A percentile compares a stretch with the other conserved stretches of the same genome.
phyloP scores from a whole-genome alignment of 2,329 filamentous ascomycete genomes.

The Diaporthe citri region DNA sequence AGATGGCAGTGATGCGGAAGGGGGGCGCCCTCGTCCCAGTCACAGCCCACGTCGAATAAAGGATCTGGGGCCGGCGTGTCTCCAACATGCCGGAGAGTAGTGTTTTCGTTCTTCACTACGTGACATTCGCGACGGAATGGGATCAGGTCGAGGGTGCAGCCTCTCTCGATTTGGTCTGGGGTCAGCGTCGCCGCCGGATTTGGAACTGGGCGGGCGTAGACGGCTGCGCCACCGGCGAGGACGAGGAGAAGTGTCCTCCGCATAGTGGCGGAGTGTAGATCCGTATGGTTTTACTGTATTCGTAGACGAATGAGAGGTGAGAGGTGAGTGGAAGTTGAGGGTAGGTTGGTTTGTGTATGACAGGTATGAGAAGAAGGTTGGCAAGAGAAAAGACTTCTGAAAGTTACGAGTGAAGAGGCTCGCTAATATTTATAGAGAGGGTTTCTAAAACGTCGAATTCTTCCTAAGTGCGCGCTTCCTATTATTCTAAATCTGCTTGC shows the following conservation, averaged over 20 bases:
- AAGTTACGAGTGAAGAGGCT: not conserved
- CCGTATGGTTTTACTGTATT: not conserved
- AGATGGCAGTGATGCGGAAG: not conserved
- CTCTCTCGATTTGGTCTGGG: not conserved
- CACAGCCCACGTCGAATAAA: not conserved
- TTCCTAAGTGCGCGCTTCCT: not conserved
- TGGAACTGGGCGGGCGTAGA: not conserved
- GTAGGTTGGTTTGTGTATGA: not conserved
- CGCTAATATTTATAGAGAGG: not conserved
- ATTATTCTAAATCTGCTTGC: not conserved
- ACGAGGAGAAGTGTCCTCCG: not conserved
- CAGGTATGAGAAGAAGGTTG: not conserved
- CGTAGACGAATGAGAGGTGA: not conserved
- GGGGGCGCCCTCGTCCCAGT: not conserved
- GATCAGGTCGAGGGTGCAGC: not conserved
- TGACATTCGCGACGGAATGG: not conserved
- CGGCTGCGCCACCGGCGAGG: not conserved
- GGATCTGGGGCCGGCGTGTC: not conserved
- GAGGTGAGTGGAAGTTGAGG: not conserved
- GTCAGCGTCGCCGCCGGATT: not conserved
- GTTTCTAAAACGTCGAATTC: too few species aligned
- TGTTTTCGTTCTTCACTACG: not conserved
- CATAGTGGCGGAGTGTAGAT: not conserved
- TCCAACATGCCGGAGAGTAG: too few species aligned
- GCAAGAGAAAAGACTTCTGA: too few species aligned